These are phyloP conservation scores for Naematelia aurantialba DNA, from an alignment of 768 basidiomycete genomes.

Conservation along the genomic window DNA sequence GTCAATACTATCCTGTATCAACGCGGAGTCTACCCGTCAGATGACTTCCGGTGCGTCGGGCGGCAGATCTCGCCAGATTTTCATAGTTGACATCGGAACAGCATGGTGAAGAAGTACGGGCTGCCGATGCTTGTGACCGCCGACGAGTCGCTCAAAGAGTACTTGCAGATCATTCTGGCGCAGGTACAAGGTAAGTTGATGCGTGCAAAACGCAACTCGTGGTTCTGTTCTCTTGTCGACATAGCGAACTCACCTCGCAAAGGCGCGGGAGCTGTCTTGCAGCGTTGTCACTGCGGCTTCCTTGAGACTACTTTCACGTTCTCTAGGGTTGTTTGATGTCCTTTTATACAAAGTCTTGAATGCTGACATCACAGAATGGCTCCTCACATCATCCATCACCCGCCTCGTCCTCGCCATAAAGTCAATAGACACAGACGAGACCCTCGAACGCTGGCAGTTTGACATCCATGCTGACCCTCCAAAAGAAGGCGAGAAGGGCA, in stretches of 20 bases:
- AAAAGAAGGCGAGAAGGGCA: not conserved
- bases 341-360: too few species aligned
- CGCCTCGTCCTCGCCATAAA: constrained; percentile 94
- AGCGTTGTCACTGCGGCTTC: too few species aligned
- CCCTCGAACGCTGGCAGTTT: constrained; percentile 97
- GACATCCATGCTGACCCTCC: constrained; percentile 64
- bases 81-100: constrained; percentile 6
- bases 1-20: constrained; percentile 97
- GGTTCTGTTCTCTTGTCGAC: too few species aligned
- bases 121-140: constrained; percentile 92
- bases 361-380: constrained; percentile 68
- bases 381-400: constrained; percentile 83
- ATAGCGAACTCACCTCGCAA: too few species aligned
- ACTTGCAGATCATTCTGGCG: constrained; percentile 85
- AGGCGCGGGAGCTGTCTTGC: too few species aligned
- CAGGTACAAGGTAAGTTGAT: constrained; percentile 79
- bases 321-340: too few species aligned
- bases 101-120: constrained; percentile 98
- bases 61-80: not conserved
- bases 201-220: too few species aligned
- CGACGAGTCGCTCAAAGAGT: constrained; percentile 86
- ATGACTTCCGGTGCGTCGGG: constrained; percentile 66
- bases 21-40: constrained; percentile 91
- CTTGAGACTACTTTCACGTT: too few species aligned
- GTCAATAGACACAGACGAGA: constrained; percentile 83